Evolutionary conservation across 2,329 filamentous ascomycete species (phyloP), one percentile per base, ranked within the genome.

Genomic region (Chaetomium olivaceum): DNA sequence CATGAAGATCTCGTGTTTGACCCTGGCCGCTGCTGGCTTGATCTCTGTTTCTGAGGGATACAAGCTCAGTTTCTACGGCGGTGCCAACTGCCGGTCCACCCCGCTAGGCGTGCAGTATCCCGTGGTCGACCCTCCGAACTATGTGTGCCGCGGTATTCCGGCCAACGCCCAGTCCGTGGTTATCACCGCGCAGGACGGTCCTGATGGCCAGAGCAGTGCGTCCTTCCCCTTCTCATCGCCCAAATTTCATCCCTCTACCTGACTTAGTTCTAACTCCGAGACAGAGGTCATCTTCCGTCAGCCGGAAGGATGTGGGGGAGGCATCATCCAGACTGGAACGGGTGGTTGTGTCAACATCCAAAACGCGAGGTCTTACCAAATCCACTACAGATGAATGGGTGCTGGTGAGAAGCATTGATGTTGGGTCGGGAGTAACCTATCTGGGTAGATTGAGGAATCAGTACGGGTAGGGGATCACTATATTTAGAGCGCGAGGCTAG

Each of bases 121-220:
- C 52, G 52, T 56, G 1, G 52, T 56, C 52, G 52, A 56, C 19
- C 52, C 52, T 11, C 52, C 52, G 29, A 56, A 56, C 52, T 36
- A 33, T 29, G 52, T 56, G 52, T 56, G 52, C 52, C 52, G 52
- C 19, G 52, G 52, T 8, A 36, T 56, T 36, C 52, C 52, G 4
- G 23, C 2, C 29, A 56, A 56, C 19, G 52, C 52, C 52, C 52
- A 56, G 11, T 56, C 52, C 14, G 52, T 56, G 27, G 52, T 36
- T n/a, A 56, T 56, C 52, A 33, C 29, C 8, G 19, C 8, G 5
- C 52, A 56, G 29, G 29, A 56, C 31, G 3, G 29, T 2, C 19
- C 1, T 5, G 52, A 56, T 29, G 19, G 29, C 7, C n/a, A 36
- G 52, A 56, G 52, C 52, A 56, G 52, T 56, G n/a, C n/a, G 52